Evolutionary conservation across 2,329 filamentous ascomycete species (phyloP).

Genomic region (Grosmannia huntii): DNA sequence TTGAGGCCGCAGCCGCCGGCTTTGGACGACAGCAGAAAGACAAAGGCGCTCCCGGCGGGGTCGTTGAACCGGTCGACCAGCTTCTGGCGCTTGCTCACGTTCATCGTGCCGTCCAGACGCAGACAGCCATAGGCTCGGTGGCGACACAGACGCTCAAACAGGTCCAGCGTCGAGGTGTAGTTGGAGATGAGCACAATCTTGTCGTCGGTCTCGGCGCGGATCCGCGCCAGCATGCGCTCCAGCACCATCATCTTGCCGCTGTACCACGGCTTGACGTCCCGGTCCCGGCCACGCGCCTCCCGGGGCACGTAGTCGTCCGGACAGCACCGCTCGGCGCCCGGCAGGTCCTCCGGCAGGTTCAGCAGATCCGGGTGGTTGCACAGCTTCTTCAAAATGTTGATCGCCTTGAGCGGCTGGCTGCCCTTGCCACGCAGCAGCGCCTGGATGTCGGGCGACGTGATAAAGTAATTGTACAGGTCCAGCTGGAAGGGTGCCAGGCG

Average conservation of each 20-base stretch:
- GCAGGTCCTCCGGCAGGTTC: slow-evolving; percentile 68
- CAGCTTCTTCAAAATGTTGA: slow-evolving; percentile 92
- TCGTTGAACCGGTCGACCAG: slow-evolving; percentile 97
- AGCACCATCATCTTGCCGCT: slow-evolving; percentile 97
- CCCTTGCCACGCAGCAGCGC: slow-evolving; percentile 84
- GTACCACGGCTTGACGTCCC: slow-evolving; percentile 90
- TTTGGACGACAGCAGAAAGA: slow-evolving; percentile 94
- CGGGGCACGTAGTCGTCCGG: slow-evolving; percentile 83
- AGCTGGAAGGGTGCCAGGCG: slow-evolving; percentile 86
- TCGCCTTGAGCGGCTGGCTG: slow-evolving; percentile 91
- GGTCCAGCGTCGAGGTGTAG: slow-evolving; percentile 89
- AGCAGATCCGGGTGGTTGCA: slow-evolving; percentile 96
- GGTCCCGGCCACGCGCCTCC: slow-evolving; percentile 74
- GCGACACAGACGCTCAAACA: slow-evolving; percentile 86
- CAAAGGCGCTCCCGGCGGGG: slow-evolving; percentile 75
- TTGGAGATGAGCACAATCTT: slow-evolving; percentile 99
- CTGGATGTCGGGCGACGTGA: slow-evolving; percentile 89
- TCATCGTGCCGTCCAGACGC: slow-evolving; percentile 93
- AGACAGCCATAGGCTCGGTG: slow-evolving; percentile 72
- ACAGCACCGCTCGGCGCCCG: slow-evolving; percentile 69
- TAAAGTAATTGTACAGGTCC: slow-evolving; percentile 92
- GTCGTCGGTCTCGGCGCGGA: slow-evolving; percentile 92
- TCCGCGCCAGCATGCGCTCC: slow-evolving; percentile 94
- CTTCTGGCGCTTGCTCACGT: slow-evolving; percentile 92
- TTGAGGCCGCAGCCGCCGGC: slow-evolving; percentile 95